Percentiles rank a stretch among this genome's conserved stretches.
Conservation (phyloP, 805 yeast species). For the Metschnikowia amazonensis region DNA sequence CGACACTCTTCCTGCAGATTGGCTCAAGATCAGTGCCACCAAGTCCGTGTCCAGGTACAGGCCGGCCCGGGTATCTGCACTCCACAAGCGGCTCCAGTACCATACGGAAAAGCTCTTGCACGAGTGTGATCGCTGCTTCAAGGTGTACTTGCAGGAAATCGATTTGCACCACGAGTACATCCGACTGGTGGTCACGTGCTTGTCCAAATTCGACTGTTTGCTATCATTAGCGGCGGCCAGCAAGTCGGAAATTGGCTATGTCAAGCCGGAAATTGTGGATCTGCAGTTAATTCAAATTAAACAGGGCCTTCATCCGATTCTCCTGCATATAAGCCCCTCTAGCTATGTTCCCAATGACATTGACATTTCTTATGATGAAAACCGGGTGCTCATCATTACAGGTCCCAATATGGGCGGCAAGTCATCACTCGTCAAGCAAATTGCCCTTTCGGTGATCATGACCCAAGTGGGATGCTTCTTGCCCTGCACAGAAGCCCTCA, state of each 20-base stretch:
- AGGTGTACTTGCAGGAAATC: constrained; percentile 33
- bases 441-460: constrained; percentile 67
- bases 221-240: constrained; percentile 14
- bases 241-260: constrained; percentile 1
- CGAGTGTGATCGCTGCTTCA: constrained; percentile 47
- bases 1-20: constrained; percentile 60
- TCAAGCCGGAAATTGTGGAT: constrained; percentile 34
- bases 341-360: constrained; percentile 67
- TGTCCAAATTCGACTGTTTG: constrained; percentile 18
- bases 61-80: constrained; percentile 51
- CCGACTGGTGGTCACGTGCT: constrained; percentile 12
- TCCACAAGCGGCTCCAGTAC: constrained; percentile 55
- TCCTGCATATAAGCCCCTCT: constrained; percentile 44
- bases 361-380: constrained; percentile 40
- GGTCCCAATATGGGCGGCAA: constrained; percentile 93
- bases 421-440: constrained; percentile 69
- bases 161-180: constrained; percentile 33
- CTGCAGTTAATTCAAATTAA: constrained; percentile 43
- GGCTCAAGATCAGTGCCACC: constrained; percentile 75
- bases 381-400: constrained; percentile 61
- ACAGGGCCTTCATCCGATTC: constrained; percentile 64
- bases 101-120: constrained; percentile 51
- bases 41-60: constrained; percentile 67
- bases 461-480: constrained; percentile 75
- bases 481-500: constrained; percentile 57